Percentiles rank a stretch among this genome's conserved stretches.
Evolutionary conservation across 2,329 filamentous ascomycete species (phyloP).

Genomic region (Phaeophleospora eucalypticola): DNA sequence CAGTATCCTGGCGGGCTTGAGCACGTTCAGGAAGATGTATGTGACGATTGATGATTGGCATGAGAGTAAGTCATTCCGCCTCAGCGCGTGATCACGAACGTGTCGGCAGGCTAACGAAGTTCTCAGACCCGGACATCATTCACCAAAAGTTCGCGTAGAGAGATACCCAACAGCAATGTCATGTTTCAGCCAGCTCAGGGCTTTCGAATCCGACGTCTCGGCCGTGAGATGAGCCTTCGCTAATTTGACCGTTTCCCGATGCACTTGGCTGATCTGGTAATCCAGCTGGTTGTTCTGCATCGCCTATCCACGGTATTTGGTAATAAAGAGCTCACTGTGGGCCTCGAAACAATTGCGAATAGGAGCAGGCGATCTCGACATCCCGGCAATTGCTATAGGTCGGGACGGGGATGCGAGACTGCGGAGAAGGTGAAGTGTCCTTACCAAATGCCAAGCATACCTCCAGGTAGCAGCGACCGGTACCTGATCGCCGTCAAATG

Average conservation of each 20-base stretch:
- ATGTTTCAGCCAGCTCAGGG: not conserved
- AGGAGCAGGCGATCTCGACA: not conserved
- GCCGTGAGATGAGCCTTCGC: not conserved
- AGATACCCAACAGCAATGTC: conserved; percentile 12
- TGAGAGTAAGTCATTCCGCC: conserved; percentile 55
- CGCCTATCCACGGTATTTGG: conserved; percentile 1
- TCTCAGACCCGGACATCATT: conserved; percentile 80
- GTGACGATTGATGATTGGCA: conserved; percentile 99
- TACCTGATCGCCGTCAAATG: conserved; percentile 2
- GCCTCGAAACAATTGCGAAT: not conserved
- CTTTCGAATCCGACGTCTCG: not conserved
- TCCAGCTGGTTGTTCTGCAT: not conserved
- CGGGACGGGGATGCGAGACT: not conserved
- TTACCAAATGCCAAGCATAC: conserved; percentile 4
- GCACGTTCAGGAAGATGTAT: conserved; percentile 99
- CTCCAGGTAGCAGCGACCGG: conserved; percentile 5
- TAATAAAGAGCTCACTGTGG: not conserved
- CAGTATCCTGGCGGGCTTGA: conserved; percentile 91
- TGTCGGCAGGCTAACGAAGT: conserved; percentile 14
- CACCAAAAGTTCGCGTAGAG: conserved; percentile 88
- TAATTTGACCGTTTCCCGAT: not conserved
- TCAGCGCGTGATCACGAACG: conserved; percentile 7
- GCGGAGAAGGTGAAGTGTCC: not conserved
- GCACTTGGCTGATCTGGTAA: not conserved
- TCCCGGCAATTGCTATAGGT: not conserved